phyloP scores from a whole-genome alignment of 495 filamentous ascomycete genomes.

The Penicillium taxi region DNA sequence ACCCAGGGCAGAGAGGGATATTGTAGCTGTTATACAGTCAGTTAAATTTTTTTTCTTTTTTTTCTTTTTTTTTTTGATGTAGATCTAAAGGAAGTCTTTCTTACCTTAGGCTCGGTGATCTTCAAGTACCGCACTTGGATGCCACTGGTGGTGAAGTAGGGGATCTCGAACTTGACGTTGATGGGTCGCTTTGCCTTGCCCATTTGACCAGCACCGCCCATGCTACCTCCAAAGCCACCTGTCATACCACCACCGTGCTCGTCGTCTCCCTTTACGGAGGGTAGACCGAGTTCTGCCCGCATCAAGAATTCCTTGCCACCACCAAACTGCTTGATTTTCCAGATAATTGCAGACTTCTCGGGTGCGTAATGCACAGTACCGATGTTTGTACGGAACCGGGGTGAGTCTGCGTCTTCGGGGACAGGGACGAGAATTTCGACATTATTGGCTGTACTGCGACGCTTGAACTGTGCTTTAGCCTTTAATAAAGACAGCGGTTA shows the following conservation, averaged over 20 bases:
- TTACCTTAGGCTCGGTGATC: conserved; percentile 98
- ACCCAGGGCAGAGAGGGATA: conserved; percentile 99
- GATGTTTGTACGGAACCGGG: conserved; percentile 95
- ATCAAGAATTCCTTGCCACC: conserved; percentile 98
- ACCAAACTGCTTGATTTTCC: conserved; percentile 99
- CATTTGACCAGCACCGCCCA: conserved; percentile 58
- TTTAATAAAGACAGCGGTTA: conserved; percentile 17
- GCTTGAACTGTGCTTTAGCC: conserved; percentile 97
- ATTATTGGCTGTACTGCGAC: conserved; percentile 95
- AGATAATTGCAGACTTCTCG: conserved; percentile 94
- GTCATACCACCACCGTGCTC: conserved; percentile 95
- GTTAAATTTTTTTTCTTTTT: too few relatives aligned
- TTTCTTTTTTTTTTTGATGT: too few relatives aligned
- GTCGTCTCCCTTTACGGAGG: conserved; percentile 92
- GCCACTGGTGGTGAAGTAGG: conserved; percentile 97
- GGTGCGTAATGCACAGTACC: conserved; percentile 98
- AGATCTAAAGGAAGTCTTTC: too few relatives aligned
- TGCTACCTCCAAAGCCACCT: conserved; percentile 90
- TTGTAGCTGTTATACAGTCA: conserved; percentile 61
- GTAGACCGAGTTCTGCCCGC: conserved; percentile 93
- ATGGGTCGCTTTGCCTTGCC: conserved; percentile 93
- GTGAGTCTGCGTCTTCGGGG: conserved; percentile 93
- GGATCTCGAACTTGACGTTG: conserved; percentile 98
- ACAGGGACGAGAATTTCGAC: conserved; percentile 97
- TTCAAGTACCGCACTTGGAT: conserved; percentile 98